Evolutionary conservation across 495 filamentous ascomycete genomes (phyloP).

Genomic region (Evernia prunastri): DNA sequence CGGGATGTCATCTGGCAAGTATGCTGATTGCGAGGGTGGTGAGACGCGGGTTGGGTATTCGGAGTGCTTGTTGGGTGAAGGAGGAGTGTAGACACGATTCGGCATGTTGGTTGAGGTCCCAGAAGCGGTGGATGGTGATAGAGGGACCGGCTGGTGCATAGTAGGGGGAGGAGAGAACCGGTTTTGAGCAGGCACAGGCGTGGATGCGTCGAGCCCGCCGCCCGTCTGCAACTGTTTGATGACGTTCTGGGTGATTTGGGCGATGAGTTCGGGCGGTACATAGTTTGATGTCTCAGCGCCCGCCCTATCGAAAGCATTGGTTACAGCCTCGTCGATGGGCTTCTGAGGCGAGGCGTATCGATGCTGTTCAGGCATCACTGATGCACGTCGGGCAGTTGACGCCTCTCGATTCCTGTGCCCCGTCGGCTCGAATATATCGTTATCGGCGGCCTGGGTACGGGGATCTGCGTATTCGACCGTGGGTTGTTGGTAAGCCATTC

Average conservation of each 20-base stretch:
- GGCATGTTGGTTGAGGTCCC: slow-evolving; percentile 30
- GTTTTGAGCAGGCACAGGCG: slow-evolving; percentile 26
- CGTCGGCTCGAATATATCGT: slow-evolving; percentile 12
- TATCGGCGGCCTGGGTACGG: slow-evolving; percentile 11
- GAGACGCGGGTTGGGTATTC: slow-evolving; percentile 27
- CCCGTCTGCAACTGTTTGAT: slow-evolving; percentile 47
- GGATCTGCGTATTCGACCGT: slow-evolving; percentile 17
- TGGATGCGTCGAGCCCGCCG: slow-evolving; percentile 35
- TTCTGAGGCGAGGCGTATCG: slow-evolving; percentile 28
- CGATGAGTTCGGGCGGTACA: slow-evolving; percentile 44
- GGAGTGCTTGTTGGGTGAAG: slow-evolving; percentile 32
- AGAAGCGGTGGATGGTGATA: slow-evolving; percentile 31
- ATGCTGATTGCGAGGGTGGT: slow-evolving; percentile 27
- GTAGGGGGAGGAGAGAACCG: slow-evolving; percentile 26
- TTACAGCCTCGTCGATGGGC: slow-evolving; percentile 45
- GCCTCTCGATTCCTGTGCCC: slow-evolving; percentile 13
- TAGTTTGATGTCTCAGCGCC: slow-evolving; percentile 32
- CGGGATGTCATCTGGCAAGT: slow-evolving; percentile 20
- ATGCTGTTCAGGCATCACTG: slow-evolving; percentile 21
- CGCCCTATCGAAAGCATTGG: slow-evolving; percentile 37
- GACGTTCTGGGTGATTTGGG: slow-evolving; percentile 46
- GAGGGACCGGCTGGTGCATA: slow-evolving; percentile 26
- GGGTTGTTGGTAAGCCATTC: slow-evolving; percentile 25
- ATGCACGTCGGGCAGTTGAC: slow-evolving; percentile 11
- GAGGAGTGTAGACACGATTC: slow-evolving; percentile 40